Base-by-base conservation (phyloP, 148 eudicot species). In the Cornus suecica region DNA sequence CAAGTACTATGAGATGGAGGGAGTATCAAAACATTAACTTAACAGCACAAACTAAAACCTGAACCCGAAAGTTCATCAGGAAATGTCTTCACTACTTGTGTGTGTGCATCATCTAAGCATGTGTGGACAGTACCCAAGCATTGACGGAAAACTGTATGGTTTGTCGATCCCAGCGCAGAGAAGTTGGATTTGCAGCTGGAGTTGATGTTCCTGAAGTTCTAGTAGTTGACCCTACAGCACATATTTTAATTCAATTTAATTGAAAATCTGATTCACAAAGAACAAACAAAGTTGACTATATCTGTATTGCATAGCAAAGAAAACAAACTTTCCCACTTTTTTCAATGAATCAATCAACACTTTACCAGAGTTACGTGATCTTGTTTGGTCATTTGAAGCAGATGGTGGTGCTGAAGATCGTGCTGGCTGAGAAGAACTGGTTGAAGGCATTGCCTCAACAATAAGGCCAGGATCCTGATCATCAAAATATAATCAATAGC, bases 121-220 rank as follows among this genome's bases (percentile, higher is more conserved):
- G 23, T 8, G 1, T 18, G 25, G n/a, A n/a, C 8, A 2, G 10
- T 89, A 94, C 99, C 98, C 99, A 94, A 75, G 96, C 97, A 87
- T 92, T 91, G 83, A 91, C 87, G 72, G 99, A 88, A 83, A 94
- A 94, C 66, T 84, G 96, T 70, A 94, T 84, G 32, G 99, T 94
- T 69, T 88, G 87, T 24, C 82, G 83, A 78, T 94, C 90, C 97
- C 92, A 94, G 73, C 92, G 97, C 88, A 92, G 79, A 72, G 93
- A 74, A 67, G 94, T 84, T 77, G 97, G 80, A 75, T 65, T 79
- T 54, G 91, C 76, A 84, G 89, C 74, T 41, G 89, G 60, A 76
- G 83, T 71, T 28, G 88, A 83, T 65, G 97, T 65, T 64, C 88
- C 94, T 66, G 97, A 76, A 66, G 97, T 75, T 88, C 94, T 89